phyloP scores from a whole-genome alignment of 225 moss, liverwort and hornwort species.

The Physcomitrium patens region DNA sequence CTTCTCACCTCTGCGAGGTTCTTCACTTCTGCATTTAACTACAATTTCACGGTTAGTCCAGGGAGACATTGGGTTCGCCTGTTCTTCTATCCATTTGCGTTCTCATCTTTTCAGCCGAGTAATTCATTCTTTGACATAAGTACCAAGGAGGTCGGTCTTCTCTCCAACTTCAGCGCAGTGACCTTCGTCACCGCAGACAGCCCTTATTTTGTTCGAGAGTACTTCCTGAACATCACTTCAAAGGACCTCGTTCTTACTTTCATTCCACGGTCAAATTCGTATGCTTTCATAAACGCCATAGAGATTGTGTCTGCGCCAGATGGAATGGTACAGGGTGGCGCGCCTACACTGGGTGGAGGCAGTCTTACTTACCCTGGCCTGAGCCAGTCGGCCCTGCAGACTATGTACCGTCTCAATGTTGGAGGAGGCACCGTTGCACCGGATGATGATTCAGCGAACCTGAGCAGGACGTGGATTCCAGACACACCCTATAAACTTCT shows the following conservation, averaged over 20 bases:
- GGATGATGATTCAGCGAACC: conserved; percentile 52
- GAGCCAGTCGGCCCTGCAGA: conserved; percentile 52
- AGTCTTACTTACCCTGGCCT: conserved; percentile 2
- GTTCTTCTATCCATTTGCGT: conserved; percentile 79
- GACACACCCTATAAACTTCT: too few relatives aligned
- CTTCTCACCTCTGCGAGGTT: conserved; percentile 73
- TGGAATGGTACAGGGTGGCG: conserved; percentile 32
- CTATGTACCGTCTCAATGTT: conserved; percentile 74
- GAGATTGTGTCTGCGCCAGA: conserved; percentile 71
- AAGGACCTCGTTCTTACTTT: conserved; percentile 54
- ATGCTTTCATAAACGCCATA: conserved; percentile 84
- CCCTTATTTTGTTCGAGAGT: conserved; percentile 60
- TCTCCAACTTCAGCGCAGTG: conserved; percentile 63
- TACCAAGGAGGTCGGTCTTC: conserved; percentile 61
- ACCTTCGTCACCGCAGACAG: conserved; percentile 10
- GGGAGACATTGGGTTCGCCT: conserved; percentile 80
- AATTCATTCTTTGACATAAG: conserved; percentile 62
- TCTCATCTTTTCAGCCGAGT: conserved; percentile 55
- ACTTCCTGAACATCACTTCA: conserved; percentile 47
- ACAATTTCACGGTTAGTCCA: conserved; percentile 62
- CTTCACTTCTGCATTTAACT: conserved; percentile 53
- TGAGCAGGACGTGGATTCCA: conserved; percentile 54
- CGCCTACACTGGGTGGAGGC: not conserved
- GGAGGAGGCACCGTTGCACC: conserved; percentile 48
- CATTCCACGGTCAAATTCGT: conserved; percentile 50